phyloP scores from a whole-genome alignment of 495 filamentous ascomycete genomes.

The Glonium stellatum region DNA sequence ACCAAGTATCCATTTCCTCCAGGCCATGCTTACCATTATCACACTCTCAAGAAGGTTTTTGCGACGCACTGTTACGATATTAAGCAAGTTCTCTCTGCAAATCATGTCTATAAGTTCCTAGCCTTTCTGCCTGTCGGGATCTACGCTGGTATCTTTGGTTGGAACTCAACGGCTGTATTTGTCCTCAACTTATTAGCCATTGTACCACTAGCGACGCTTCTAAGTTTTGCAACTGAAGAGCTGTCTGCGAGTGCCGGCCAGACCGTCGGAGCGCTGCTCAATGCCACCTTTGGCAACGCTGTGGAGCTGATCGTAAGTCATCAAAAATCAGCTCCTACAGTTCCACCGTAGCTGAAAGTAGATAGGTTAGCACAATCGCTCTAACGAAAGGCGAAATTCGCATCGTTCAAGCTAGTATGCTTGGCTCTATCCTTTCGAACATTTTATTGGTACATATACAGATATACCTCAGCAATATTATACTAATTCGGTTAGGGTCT shows the following conservation, averaged over 20 bases:
- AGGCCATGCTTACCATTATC: no score
- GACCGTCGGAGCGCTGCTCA: conserved; percentile 84
- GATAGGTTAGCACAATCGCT: conserved; percentile 89
- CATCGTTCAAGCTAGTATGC: conserved; percentile 96
- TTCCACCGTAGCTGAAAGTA: neutral
- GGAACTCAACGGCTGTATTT: conserved; percentile 74
- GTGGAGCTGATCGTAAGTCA: conserved; percentile 94
- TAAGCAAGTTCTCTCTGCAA: no score
- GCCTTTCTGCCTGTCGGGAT: no score
- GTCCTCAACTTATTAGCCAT: conserved; percentile 92
- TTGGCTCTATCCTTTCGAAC: conserved; percentile 93
- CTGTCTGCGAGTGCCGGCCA: conserved; percentile 79
- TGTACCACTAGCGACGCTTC: conserved; percentile 80
- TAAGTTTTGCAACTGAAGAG: conserved; percentile 96
- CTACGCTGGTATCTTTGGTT: conserved; percentile 62
- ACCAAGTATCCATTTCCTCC: no score
- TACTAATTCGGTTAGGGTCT: conserved; percentile 55
- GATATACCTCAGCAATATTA: no score
- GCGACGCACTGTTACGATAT: no score
- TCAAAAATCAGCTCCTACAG: neutral
- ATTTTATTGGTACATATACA: conserved; percentile 68
- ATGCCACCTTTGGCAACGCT: conserved; percentile 95
- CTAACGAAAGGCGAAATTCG: conserved; percentile 79
- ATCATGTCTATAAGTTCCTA: no score
- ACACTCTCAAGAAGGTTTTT: no score